Conservation (phyloP, 257 asterid species). For the Datura wrightii region DNA sequence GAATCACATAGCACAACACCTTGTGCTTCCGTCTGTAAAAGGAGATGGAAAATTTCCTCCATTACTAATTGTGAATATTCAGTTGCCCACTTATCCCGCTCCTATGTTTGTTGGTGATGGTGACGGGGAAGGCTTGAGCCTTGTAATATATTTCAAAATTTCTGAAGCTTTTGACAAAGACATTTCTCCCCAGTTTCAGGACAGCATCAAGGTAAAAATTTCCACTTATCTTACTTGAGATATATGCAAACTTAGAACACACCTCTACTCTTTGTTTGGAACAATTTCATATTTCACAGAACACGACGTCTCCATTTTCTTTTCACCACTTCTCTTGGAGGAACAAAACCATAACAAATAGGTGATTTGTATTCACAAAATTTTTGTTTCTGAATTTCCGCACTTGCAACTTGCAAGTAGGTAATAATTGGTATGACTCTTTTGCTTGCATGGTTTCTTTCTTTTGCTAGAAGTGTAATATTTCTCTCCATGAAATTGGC, state of each 20-base stretch:
- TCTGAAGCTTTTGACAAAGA: constrained; percentile 71
- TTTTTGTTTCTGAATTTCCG: neutral
- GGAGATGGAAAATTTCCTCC: constrained; percentile 67
- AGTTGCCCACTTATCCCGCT: constrained; percentile 88
- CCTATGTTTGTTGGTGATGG: constrained; percentile 84
- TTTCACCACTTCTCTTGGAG: too few species aligned
- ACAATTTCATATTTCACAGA: neutral
- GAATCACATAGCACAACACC: constrained; percentile 87
- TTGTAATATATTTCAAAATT: constrained; percentile 82
- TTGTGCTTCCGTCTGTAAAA: constrained; percentile 75
- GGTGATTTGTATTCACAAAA: too few species aligned
- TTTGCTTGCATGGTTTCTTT: neutral
- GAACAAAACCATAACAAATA: neutral
- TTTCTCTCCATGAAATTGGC: neutral
- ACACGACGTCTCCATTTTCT: neutral
- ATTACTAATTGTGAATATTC: constrained; percentile 85
- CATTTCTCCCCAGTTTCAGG: constrained; percentile 74
- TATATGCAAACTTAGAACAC: neutral
- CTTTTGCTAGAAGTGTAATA: neutral
- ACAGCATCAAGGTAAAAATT: constrained; percentile 62
- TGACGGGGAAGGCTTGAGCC: constrained; percentile 94
- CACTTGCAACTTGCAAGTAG: neutral
- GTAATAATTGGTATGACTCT: neutral
- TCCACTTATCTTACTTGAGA: neutral
- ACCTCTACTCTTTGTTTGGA: neutral